Conservation (phyloP, 192 early-diverging fungal species). For the Jimgerdemannia lactiflua region DNA sequence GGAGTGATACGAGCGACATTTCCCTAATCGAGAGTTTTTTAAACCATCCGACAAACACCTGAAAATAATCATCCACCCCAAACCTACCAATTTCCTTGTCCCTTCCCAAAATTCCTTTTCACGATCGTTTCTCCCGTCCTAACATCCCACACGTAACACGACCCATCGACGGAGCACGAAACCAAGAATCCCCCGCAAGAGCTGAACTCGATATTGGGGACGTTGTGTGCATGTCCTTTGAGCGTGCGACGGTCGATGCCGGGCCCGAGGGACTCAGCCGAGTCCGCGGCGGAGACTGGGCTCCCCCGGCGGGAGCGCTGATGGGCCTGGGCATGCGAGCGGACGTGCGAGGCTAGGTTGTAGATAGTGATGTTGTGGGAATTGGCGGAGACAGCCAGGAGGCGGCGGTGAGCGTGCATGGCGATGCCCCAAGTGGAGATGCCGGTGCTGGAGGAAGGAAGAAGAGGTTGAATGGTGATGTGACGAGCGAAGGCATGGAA, state of each 20-base stretch:
- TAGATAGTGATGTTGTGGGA: slow-evolving; percentile 41
- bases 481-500: too few species aligned
- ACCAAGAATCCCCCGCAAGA: slow-evolving; percentile 51
- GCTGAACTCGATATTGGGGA: slow-evolving; percentile 56
- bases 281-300: neutral
- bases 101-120: slow-evolving; percentile 17
- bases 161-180: slow-evolving; percentile 49
- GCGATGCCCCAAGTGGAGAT: slow-evolving; percentile 59
- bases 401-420: slow-evolving; percentile 41
- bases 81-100: slow-evolving; percentile 27
- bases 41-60: too few species aligned
- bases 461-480: too few species aligned
- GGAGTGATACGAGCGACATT: too few species aligned
- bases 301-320: neutral
- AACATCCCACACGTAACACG: slow-evolving; percentile 51
- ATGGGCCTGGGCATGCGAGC: neutral
- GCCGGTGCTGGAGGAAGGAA: slow-evolving; percentile 18
- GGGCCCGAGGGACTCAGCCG: neutral
- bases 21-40: too few species aligned
- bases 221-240: slow-evolving; percentile 56
- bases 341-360: slow-evolving; percentile 17
- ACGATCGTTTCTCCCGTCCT: slow-evolving; percentile 25
- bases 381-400: slow-evolving; percentile 57
- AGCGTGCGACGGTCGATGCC: slow-evolving; percentile 13
- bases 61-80: slow-evolving; percentile 6